phyloP scores from a whole-genome alignment of 1,284 basidiomycete genomes.

The Ceratobasidium sp. region DNA sequence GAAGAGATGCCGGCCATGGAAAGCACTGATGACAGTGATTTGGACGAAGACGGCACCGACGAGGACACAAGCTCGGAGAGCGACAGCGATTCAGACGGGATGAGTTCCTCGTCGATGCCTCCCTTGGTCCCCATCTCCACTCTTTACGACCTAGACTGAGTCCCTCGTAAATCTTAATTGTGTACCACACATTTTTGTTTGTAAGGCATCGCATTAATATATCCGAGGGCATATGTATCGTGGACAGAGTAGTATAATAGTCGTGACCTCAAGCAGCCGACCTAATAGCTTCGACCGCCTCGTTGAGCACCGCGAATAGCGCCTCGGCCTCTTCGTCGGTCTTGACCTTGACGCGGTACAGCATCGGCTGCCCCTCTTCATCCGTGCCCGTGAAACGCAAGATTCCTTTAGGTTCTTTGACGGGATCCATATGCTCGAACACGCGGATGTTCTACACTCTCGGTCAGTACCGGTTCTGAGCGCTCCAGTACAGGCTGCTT shows the following conservation, averaged over 20 bases:
- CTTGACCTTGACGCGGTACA: constrained; percentile 44
- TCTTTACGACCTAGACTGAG: constrained; percentile 32
- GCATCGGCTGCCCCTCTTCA: constrained; percentile 23
- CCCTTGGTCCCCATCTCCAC: constrained; percentile 2
- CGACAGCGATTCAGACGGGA: background rate
- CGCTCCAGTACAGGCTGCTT: background rate
- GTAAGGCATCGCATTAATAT: constrained; percentile 23
- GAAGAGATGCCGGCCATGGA: background rate
- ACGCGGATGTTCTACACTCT: constrained; percentile 19
- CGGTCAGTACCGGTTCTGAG: background rate
- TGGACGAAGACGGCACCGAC: background rate
- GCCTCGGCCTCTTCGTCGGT: constrained; percentile 40
- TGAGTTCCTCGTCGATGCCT: background rate
- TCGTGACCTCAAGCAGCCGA: background rate
- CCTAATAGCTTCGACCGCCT: constrained; percentile 28
- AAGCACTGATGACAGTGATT: background rate
- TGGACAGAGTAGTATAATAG: constrained; percentile 1
- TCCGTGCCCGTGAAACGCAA: constrained; percentile 35
- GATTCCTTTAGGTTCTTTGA: constrained; percentile 25
- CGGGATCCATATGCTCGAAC: constrained; percentile 38
- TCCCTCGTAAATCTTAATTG: background rate
- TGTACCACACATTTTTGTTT: background rate
- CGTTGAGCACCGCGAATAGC: constrained; percentile 8
- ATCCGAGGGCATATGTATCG: constrained; percentile 31
- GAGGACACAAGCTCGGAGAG: background rate